Percentiles rank a stretch among this genome's conserved stretches.
These are phyloP conservation scores for Dryadomyces quercus-mongolicae DNA, from an alignment of 2,329 filamentous ascomycete species.

Conservation along the genomic window DNA sequence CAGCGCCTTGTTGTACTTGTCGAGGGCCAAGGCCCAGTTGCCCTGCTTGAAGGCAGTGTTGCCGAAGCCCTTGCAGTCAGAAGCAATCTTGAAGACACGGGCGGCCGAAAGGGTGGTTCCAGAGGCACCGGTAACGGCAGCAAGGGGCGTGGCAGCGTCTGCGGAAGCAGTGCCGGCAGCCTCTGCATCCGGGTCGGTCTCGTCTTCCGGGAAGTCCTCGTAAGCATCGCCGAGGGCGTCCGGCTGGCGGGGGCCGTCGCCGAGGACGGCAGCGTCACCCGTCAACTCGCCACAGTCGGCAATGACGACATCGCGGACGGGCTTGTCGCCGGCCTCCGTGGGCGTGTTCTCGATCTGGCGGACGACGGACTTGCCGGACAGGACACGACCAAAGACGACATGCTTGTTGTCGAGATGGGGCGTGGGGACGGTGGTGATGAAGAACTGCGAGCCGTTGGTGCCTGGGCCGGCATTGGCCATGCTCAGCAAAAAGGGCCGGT, in stretches of 20 bases:
- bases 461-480: slow-evolving; percentile 96
- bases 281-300: slow-evolving; percentile 75
- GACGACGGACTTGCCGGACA: slow-evolving; percentile 83
- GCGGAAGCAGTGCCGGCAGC: slow-evolving; percentile 33
- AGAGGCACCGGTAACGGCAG: background rate
- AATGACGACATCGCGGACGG: slow-evolving; percentile 59
- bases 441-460: slow-evolving; percentile 97
- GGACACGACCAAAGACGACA: slow-evolving; percentile 91
- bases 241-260: slow-evolving; percentile 50
- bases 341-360: slow-evolving; percentile 79
- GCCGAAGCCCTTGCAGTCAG: slow-evolving; percentile 80
- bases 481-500: slow-evolving; percentile 82
- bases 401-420: slow-evolving; percentile 90
- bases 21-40: slow-evolving; percentile 57
- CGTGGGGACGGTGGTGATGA: slow-evolving; percentile 90
- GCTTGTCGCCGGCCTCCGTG: slow-evolving; percentile 68
- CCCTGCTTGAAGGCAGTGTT: slow-evolving; percentile 84
- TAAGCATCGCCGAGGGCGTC: slow-evolving; percentile 82
- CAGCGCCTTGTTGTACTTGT: slow-evolving; percentile 90
- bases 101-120: slow-evolving; percentile 46
- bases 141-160: background rate
- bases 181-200: slow-evolving; percentile 31
- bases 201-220: slow-evolving; percentile 93
- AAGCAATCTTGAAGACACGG: slow-evolving; percentile 65
- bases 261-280: slow-evolving; percentile 54